Percentiles rank a stretch among this genome's conserved stretches.
These are phyloP conservation scores for Penicillium paneum DNA, from an alignment of 2,329 filamentous ascomycete species.

Conservation along the genomic window DNA sequence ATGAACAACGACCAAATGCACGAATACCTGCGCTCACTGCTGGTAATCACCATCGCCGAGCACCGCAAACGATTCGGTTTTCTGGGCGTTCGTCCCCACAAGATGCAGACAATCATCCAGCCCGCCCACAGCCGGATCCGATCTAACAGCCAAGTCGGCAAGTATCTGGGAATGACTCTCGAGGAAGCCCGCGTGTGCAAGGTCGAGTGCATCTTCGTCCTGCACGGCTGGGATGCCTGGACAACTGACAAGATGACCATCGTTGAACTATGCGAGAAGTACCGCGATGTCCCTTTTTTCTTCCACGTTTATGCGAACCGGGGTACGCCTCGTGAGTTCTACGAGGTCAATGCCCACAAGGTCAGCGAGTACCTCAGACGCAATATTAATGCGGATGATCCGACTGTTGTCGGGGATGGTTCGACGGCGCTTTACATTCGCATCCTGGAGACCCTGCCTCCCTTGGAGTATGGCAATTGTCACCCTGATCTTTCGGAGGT, in stretches of 20 bases:
- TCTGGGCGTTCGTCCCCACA: neutral
- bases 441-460: neutral
- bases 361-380: neutral
- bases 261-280: neutral
- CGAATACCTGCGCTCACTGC: conserved; percentile 1
- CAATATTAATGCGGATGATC: neutral
- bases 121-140: neutral
- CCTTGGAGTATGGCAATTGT: neutral
- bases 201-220: conserved; percentile 1
- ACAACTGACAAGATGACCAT: neutral
- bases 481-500: neutral
- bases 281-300: neutral
- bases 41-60: neutral
- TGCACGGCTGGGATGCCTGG: conserved; percentile 5
- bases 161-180: neutral
- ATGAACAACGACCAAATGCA: neutral
- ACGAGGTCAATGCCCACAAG: conserved; percentile 1
- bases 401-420: neutral
- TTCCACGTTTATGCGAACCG: conserved; percentile 6
- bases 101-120: conserved; percentile 4
- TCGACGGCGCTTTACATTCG: neutral
- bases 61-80: conserved; percentile 1
- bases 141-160: neutral
- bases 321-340: neutral
- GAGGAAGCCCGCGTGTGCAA: conserved; percentile 1